Evolutionary conservation across 306 rosid species (phyloP).

Genomic region (Hippophae tibetana): DNA sequence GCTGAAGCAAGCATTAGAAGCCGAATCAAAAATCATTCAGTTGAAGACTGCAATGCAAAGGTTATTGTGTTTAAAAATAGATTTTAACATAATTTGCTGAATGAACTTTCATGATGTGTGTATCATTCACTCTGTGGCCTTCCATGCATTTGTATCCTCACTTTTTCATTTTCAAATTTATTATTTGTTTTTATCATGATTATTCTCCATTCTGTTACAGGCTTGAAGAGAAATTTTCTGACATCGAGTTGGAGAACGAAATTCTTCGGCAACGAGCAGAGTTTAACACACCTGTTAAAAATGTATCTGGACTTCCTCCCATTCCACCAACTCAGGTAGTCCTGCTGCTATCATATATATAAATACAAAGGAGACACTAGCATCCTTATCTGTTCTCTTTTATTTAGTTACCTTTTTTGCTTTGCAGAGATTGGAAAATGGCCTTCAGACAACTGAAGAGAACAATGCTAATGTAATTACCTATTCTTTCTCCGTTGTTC

Average conservation of each 20-base stretch:
- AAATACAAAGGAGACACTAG: conserved; percentile 1
- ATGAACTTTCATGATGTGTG: background rate
- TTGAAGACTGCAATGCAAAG: conserved; percentile 93
- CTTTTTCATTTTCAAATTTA: background rate
- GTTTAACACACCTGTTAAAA: conserved; percentile 48
- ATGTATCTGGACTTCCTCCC: conserved; percentile 50
- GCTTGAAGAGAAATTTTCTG: conserved; percentile 86
- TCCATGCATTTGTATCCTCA: background rate
- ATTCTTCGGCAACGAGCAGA: conserved; percentile 69
- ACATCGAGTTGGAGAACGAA: conserved; percentile 78
- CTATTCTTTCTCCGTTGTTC: conserved; percentile 5
- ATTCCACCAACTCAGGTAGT: conserved; percentile 39
- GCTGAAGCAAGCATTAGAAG: conserved; percentile 89
- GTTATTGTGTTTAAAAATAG: conserved; percentile 33
- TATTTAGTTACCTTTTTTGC: conserved; percentile 5
- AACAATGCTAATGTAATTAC: conserved; percentile 44
- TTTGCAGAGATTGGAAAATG: conserved; percentile 73
- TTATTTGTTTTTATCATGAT: conserved; percentile 23
- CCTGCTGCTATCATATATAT: background rate
- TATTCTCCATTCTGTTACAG: conserved; percentile 32
- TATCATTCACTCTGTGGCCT: background rate
- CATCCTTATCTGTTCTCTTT: conserved; percentile 6
- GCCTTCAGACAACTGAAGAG: conserved; percentile 66
- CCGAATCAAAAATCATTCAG: conserved; percentile 84
- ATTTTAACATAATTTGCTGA: conserved; percentile 3